phyloP scores from a whole-genome alignment of 176 grass and related monocot species.

The Musa troglodytarum region DNA sequence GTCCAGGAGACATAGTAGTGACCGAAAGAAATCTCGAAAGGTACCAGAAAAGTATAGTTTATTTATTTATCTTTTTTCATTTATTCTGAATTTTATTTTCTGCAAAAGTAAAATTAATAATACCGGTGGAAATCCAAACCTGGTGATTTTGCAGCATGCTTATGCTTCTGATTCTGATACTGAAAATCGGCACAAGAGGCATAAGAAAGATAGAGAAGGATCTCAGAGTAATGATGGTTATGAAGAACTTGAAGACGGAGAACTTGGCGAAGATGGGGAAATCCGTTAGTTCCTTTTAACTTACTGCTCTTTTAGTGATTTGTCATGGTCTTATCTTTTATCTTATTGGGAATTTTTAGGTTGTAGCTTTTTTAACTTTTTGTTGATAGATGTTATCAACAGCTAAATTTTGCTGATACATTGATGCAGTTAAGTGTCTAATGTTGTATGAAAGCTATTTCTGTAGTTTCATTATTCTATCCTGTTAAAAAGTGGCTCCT shows the following conservation, averaged over 20 bases:
- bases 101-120: neutral
- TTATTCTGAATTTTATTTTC: neutral
- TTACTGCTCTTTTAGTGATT: slow-evolving; percentile 32
- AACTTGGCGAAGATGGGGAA: slow-evolving; percentile 91
- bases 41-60: slow-evolving; percentile 19
- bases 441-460: neutral
- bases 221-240: slow-evolving; percentile 45
- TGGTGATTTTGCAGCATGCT: slow-evolving; percentile 45
- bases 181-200: slow-evolving; percentile 67
- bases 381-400: neutral
- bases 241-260: slow-evolving; percentile 95
- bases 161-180: slow-evolving; percentile 80
- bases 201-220: slow-evolving; percentile 81
- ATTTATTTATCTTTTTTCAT: slow-evolving; percentile 22
- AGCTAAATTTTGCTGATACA: neutral
- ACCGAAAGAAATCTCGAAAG: slow-evolving; percentile 94
- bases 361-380: neutral
- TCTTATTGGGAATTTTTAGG: neutral
- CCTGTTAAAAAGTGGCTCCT: neutral
- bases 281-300: slow-evolving; percentile 40
- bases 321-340: neutral
- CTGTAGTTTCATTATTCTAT: neutral
- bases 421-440: neutral
- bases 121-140: slow-evolving; percentile 15
- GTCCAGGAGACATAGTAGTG: slow-evolving; percentile 65